These are phyloP conservation scores for Cicer pinnatifidum DNA, from an alignment of 306 rosid species.

Conservation along the genomic window DNA sequence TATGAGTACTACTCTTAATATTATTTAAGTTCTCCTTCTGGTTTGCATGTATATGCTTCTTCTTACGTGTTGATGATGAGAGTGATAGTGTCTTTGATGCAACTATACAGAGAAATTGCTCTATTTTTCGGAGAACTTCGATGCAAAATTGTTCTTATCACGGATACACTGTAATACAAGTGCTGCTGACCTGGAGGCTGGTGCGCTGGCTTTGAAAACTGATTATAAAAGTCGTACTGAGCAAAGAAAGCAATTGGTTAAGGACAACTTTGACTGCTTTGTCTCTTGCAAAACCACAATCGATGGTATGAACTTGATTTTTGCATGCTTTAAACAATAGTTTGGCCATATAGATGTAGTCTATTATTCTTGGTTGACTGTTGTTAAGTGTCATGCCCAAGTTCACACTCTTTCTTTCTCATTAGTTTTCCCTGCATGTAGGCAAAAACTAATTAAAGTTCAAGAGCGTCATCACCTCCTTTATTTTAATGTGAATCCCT, in stretches of 20 bases:
- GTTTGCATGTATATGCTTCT: conserved; percentile 34
- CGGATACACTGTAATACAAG: conserved; percentile 82
- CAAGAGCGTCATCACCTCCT: conserved; percentile 6
- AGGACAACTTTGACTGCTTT: conserved; percentile 98
- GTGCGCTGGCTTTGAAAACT: conserved; percentile 83
- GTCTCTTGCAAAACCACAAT: conserved; percentile 99
- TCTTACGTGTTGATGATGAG: conserved; percentile 20
- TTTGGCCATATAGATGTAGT: conserved; percentile 36
- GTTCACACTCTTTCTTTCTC: conserved; percentile 28
- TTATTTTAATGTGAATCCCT: conserved; percentile 43
- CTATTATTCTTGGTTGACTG: conserved; percentile 28
- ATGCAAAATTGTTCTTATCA: conserved; percentile 84
- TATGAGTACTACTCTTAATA: conserved; percentile 8
- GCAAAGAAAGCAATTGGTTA: conserved; percentile 92
- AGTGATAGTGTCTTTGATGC: conserved; percentile 50
- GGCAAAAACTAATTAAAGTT: conserved; percentile 34
- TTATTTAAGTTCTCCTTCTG: not conserved
- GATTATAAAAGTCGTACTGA: conserved; percentile 91
- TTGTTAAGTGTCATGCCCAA: conserved; percentile 20
- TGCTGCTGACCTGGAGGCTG: conserved; percentile 88
- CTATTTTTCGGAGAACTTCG: conserved; percentile 89
- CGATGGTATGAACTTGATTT: conserved; percentile 68
- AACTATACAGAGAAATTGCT: conserved; percentile 80
- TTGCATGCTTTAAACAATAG: conserved; percentile 36
- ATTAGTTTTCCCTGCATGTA: conserved; percentile 4